Percentiles rank a stretch among this genome's conserved stretches.
Conservation (phyloP, 768 basidiomycete genomes). For the Roridomyces roridus region DNA sequence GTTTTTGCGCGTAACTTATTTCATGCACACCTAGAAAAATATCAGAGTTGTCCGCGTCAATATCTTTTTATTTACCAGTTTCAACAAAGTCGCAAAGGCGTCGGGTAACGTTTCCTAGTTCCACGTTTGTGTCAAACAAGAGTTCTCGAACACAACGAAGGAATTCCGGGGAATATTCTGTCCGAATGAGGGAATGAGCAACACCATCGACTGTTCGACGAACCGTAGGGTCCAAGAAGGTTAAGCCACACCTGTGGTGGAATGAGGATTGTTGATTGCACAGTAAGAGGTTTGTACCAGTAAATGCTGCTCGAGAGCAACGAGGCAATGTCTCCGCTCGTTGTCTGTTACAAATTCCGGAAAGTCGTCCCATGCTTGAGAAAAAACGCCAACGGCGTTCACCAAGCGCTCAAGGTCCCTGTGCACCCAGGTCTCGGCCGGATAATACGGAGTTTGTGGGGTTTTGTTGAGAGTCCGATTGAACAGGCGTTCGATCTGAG, state of each 20-base stretch:
- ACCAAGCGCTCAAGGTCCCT: slow-evolving; percentile 4
- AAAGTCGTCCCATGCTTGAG: slow-evolving; percentile 14
- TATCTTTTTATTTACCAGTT: not conserved
- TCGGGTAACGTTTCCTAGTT: not conserved
- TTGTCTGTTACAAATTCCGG: slow-evolving; percentile 13
- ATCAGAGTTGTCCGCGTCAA: not conserved
- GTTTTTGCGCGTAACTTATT: slow-evolving; percentile 19
- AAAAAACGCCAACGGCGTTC: slow-evolving; percentile 2
- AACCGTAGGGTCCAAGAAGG: slow-evolving; percentile 15
- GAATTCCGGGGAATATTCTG: slow-evolving; percentile 14
- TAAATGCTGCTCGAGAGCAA: slow-evolving; percentile 11
- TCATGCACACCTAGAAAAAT: slow-evolving; percentile 6
- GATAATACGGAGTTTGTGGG: not conserved
- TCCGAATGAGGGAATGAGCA: not conserved
- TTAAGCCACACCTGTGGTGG: slow-evolving; percentile 17
- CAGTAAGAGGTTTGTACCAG: slow-evolving; percentile 2
- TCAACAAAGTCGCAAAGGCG: slow-evolving; percentile 14
- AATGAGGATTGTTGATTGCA: not conserved
- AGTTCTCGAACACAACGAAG: slow-evolving; percentile 16
- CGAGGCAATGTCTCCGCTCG: slow-evolving; percentile 12
- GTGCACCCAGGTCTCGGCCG: slow-evolving; percentile 13
- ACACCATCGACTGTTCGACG: not conserved
- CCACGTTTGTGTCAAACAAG: slow-evolving; percentile 9
- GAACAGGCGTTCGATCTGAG: slow-evolving; percentile 8
- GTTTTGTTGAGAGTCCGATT: not conserved